These are phyloP conservation scores for Trichoderma simmonsii DNA, from an alignment of 2,329 filamentous ascomycete species.

Conservation along the genomic window DNA sequence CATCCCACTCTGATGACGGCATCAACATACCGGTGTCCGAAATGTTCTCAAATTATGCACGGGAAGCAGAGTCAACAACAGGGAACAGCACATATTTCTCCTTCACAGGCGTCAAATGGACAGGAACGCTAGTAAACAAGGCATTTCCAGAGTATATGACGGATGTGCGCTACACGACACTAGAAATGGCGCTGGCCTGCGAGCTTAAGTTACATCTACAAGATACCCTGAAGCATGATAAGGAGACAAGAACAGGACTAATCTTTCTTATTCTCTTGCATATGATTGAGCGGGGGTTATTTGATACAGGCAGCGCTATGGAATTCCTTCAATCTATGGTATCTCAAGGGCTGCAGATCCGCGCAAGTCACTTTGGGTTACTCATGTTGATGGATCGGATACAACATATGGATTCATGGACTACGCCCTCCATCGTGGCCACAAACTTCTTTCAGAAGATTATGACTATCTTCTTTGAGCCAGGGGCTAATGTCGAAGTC, in stretches of 20 bases:
- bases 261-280: neutral
- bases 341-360: neutral
- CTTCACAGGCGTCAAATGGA: neutral
- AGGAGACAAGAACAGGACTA: neutral
- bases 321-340: neutral
- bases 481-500: neutral
- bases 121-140: fast-evolving
- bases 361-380: neutral
- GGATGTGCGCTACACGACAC: neutral
- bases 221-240: neutral
- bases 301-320: neutral
- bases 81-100: neutral
- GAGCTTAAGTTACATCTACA: neutral
- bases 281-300: neutral
- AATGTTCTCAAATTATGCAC: neutral
- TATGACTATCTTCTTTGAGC: neutral
- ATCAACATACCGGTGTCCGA: neutral
- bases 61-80: neutral
- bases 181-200: neutral
- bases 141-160: neutral
- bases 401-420: neutral
- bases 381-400: neutral
- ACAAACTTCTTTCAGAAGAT: neutral
- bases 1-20: neutral
- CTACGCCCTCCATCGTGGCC: too few relatives aligned